Base-by-base conservation (phyloP, 805 yeast species). In the Candida odintsovae region DNA sequence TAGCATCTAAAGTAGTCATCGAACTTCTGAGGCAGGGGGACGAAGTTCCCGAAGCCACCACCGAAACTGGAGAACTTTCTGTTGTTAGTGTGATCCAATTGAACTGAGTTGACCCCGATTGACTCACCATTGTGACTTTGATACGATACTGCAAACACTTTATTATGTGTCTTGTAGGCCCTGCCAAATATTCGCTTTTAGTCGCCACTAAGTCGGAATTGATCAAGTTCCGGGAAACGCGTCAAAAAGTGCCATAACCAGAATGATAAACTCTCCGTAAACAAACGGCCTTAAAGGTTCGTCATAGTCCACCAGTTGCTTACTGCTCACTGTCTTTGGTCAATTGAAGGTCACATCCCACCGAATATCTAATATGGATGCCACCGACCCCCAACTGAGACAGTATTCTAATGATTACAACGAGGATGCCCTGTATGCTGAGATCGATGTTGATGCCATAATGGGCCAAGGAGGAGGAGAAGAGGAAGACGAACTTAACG, bases 1-100 rank as follows among this genome's bases (percentile, higher is more conserved):
- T 90, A 94, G 61, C 96, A 85, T 59, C 99, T 76, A 70, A 88
- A 94, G 65, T 77, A 86, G 52, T 90, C 97, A 56, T 86, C 90
- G 67, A 90, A 94, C 35, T 58, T 63, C 47, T 69, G 73, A n/a
- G 73, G 67, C 6, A 68, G 43, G 37, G 57, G 57, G 2, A 54
- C 63, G 50, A 62, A 66, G 1, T 60, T 59, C 4, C 51, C 53
- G 23, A 43, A 46, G 19, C 63, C 56, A 28, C 63, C 57, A 38
- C 60, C 61, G 46, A 69, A 69, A 12, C 69, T 64, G 11, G 73
- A 65, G 51, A 71, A 70, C 75, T 56, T 12, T 3, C 1, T 3
- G 15, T 19, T 25, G 53, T 47, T 45, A 49, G 50, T 15, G 18
- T 6, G 11, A 18, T 3, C 11, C 15, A n/a, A n/a, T 35, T 18